Evolutionary conservation across 139 green algal genomes (phyloP).

Genomic region (Chlamydomonas sphaeroides): DNA sequence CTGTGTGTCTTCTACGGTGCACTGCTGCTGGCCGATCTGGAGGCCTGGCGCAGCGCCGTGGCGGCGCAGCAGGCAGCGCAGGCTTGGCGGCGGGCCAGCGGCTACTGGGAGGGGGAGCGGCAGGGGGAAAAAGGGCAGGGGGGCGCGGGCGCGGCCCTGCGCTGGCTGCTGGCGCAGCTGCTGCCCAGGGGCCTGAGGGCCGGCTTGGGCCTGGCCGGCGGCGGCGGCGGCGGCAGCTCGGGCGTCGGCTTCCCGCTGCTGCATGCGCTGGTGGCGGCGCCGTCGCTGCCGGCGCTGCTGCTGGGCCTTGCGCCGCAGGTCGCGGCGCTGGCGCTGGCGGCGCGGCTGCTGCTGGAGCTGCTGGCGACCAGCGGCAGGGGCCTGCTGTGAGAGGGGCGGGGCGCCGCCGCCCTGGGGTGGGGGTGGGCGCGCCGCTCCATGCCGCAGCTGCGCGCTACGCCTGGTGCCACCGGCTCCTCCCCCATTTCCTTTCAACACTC

Average conservation of each 20-base stretch:
- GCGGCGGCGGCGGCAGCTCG: background rate
- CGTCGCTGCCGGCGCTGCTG: background rate
- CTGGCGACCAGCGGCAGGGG: background rate
- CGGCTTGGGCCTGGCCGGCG: background rate
- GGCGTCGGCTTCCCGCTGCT: background rate
- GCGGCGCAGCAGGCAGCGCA: background rate
- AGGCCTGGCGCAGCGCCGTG: background rate
- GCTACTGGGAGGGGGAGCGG: background rate
- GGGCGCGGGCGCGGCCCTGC: no score
- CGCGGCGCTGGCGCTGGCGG: background rate
- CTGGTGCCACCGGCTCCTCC: no score
- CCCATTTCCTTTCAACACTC: background rate
- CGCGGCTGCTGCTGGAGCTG: background rate
- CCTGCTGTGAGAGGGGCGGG: background rate
- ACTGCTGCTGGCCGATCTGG: background rate
- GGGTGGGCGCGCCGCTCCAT: no score
- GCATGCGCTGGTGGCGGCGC: background rate
- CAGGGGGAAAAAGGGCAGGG: no score
- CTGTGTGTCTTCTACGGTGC: background rate
- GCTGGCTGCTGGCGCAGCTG: no score
- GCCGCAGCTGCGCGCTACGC: no score
- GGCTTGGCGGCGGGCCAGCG: no score
- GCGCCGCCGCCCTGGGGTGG: no score
- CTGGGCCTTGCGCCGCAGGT: background rate
- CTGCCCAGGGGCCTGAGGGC: background rate